These are phyloP conservation scores for Monosporascus sp. DNA, from an alignment of 2,329 filamentous ascomycete species.

Conservation along the genomic window DNA sequence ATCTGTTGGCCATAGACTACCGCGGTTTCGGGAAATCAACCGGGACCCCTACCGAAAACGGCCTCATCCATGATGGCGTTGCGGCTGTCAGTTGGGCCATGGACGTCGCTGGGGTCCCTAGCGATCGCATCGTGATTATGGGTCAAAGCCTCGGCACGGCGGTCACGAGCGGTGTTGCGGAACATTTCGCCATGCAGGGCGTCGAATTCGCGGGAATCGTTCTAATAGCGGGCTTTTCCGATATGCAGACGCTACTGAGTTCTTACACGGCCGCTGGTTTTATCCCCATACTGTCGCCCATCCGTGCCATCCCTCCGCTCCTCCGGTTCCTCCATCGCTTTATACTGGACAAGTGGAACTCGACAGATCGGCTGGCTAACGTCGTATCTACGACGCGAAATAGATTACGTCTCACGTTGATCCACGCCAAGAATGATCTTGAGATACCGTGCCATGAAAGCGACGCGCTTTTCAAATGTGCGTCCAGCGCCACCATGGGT, in stretches of 20 bases:
- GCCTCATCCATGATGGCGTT: slow-evolving; percentile 73
- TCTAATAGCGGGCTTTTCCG: slow-evolving; percentile 74
- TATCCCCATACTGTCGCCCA: slow-evolving; percentile 72
- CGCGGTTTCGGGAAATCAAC: slow-evolving; percentile 80
- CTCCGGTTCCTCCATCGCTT: slow-evolving; percentile 54
- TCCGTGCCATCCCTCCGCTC: slow-evolving; percentile 61
- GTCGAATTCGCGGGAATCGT: slow-evolving; percentile 74
- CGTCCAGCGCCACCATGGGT: slow-evolving; percentile 45
- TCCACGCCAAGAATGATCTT: slow-evolving; percentile 76
- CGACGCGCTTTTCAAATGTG: slow-evolving; percentile 55
- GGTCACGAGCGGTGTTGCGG: slow-evolving; percentile 67
- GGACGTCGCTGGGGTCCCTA: slow-evolving; percentile 55
- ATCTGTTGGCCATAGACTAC: slow-evolving; percentile 87
- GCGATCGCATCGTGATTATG: slow-evolving; percentile 70
- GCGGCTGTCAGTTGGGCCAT: slow-evolving; percentile 70
- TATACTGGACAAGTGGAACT: slow-evolving; percentile 79
- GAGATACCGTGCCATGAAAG: slow-evolving; percentile 76
- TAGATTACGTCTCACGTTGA: slow-evolving; percentile 59
- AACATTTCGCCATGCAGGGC: slow-evolving; percentile 57
- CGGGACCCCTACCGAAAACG: slow-evolving; percentile 73
- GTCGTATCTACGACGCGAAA: slow-evolving; percentile 46
- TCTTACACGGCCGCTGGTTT: slow-evolving; percentile 75
- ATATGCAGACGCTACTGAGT: slow-evolving; percentile 65
- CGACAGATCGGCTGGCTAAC: slow-evolving; percentile 57
- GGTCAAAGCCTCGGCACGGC: slow-evolving; percentile 89